Percentiles rank a stretch among this genome's conserved stretches.
These are phyloP conservation scores for Aleurites moluccanus DNA, from an alignment of 441 rosid species.

Conservation along the genomic window DNA sequence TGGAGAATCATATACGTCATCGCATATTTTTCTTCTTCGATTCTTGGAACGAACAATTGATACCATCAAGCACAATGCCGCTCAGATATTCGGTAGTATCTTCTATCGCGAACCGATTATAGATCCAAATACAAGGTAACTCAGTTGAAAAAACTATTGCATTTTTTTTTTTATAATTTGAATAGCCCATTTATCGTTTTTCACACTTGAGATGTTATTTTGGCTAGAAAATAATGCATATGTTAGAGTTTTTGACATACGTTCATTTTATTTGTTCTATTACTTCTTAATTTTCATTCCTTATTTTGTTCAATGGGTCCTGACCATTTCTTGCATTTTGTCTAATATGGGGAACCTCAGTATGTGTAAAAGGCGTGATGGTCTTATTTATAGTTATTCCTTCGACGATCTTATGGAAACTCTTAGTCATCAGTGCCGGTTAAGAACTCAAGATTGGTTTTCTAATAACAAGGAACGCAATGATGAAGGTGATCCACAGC, in stretches of 20 bases:
- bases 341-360: background rate
- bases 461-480: slow-evolving; percentile 33
- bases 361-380: background rate
- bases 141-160: background rate
- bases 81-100: slow-evolving; percentile 32
- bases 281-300: background rate
- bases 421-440: background rate
- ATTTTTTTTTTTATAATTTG: background rate
- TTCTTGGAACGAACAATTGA: background rate
- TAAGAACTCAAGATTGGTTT: slow-evolving; percentile 32
- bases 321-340: background rate
- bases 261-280: no score
- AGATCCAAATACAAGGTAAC: slow-evolving; percentile 38
- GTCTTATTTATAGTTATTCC: background rate
- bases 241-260: background rate
- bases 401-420: background rate
- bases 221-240: background rate
- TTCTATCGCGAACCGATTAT: slow-evolving; percentile 24
- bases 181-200: background rate
- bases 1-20: background rate
- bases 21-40: background rate
- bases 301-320: background rate
- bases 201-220: background rate
- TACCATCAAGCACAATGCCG: slow-evolving; percentile 43
- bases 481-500: slow-evolving; percentile 38